Percentiles rank a stretch among this genome's conserved stretches.
Conservation (phyloP, 192 early-diverging fungal genomes). For the Spizellomyces punctatus region DNA sequence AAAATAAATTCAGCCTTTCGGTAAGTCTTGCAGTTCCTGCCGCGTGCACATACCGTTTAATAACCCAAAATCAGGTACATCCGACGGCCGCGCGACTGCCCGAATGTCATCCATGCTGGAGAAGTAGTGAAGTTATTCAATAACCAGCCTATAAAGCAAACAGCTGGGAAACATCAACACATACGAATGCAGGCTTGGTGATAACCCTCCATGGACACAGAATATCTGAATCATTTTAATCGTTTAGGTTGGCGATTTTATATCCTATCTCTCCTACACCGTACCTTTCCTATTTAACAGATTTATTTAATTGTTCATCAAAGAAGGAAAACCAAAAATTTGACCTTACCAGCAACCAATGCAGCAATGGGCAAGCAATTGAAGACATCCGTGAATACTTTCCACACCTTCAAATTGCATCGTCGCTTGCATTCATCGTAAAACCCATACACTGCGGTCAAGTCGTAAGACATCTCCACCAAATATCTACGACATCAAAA, state of each 20-base stretch:
- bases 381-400: constrained; percentile 90
- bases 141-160: not conserved
- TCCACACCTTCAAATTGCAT: constrained; percentile 86
- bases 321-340: no score
- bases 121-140: constrained; percentile 35
- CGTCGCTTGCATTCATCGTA: constrained; percentile 97
- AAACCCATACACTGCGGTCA: constrained; percentile 83
- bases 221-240: constrained; percentile 61
- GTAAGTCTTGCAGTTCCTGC: no score
- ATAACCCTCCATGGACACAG: constrained; percentile 93
- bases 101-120: constrained; percentile 82
- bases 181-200: constrained; percentile 55
- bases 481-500: not conserved
- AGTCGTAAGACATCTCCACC: not conserved
- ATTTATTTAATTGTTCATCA: no score
- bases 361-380: constrained; percentile 91
- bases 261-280: not conserved
- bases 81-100: constrained; percentile 74
- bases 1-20: not conserved
- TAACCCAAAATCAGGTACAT: constrained; percentile 91
- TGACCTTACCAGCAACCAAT: constrained; percentile 77
- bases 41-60: constrained; percentile 57
- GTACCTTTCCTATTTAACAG: constrained; percentile 12
- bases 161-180: constrained; percentile 24
- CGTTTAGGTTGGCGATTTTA: not conserved